Conservation (phyloP, 257 asterid genomes). For the Oldenlandia corymbosa region DNA sequence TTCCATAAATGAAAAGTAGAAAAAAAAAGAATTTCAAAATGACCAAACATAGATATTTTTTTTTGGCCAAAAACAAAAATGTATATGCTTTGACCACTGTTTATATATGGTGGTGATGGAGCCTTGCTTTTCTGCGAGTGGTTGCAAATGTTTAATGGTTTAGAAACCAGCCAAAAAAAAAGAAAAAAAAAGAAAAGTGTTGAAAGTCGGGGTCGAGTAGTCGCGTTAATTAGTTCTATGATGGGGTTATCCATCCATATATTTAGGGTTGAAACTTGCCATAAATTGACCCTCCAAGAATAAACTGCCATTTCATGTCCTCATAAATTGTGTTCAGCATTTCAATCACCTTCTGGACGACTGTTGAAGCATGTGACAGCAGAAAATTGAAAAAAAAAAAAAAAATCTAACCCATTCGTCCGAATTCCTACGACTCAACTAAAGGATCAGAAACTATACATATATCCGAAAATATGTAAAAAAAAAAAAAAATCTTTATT, state of each 20-base stretch:
- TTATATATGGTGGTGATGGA: neutral
- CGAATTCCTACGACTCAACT: too few species aligned
- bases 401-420: too few species aligned
- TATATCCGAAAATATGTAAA: too few species aligned
- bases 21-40: neutral
- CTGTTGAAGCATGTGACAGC: too few species aligned
- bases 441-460: too few species aligned
- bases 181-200: conserved; percentile 13
- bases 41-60: neutral
- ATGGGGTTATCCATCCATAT: neutral
- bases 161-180: neutral
- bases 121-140: neutral
- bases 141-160: conserved; percentile 3
- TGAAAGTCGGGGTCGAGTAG: conserved; percentile 59
- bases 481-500: too few species aligned
- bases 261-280: conserved; percentile 19
- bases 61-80: neutral
- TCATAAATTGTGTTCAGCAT: too few species aligned
- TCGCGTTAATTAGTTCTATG: conserved; percentile 47
- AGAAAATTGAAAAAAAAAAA: too few species aligned
- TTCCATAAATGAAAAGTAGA: too few species aligned
- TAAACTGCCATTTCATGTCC: too few species aligned
- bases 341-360: too few species aligned
- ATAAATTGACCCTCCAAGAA: neutral
- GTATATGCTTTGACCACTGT: neutral